phyloP scores from a whole-genome alignment of 1,284 basidiomycete genomes.

The Mycena citricolor region DNA sequence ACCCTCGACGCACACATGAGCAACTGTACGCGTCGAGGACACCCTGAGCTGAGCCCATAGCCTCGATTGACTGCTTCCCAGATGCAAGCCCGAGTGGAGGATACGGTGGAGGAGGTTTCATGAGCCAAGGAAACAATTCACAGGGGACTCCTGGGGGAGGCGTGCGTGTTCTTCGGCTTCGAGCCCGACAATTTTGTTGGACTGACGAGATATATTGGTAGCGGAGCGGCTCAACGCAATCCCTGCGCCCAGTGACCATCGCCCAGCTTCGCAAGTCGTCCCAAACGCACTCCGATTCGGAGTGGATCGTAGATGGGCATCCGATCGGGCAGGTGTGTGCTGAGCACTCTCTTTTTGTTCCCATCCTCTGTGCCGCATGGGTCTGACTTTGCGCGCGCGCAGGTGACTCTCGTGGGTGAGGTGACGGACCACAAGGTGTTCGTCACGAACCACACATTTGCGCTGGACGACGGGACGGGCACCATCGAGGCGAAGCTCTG shows the following conservation, averaged over 20 bases:
- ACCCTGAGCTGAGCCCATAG: constrained; percentile 1
- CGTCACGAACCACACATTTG: constrained; percentile 82
- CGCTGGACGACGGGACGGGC: constrained; percentile 89
- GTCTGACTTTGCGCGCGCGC: not conserved
- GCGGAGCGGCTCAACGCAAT: constrained; percentile 55
- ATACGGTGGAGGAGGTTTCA: constrained; percentile 16
- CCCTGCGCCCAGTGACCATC: constrained; percentile 85
- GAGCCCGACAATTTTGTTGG: not conserved
- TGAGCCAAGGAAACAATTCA: too few species aligned
- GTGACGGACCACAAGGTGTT: constrained; percentile 37
- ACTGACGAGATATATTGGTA: constrained; percentile 22
- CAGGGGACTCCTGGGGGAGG: constrained; percentile 22
- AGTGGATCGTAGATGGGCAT: constrained; percentile 80
- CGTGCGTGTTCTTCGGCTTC: constrained; percentile 5
- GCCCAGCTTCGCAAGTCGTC: constrained; percentile 76
- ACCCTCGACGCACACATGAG: constrained; percentile 28
- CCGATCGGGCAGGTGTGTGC: constrained; percentile 78
- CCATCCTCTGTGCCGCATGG: constrained; percentile 3
- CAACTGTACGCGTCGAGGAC: constrained; percentile 30
- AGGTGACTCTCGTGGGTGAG: constrained; percentile 81
- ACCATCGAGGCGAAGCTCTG: constrained; percentile 87
- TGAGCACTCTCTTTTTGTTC: constrained; percentile 4
- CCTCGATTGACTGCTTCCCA: constrained; percentile 33
- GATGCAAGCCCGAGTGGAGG: too few species aligned
- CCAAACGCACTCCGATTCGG: constrained; percentile 86